Evolutionary conservation across 2,329 filamentous ascomycete species (phyloP).

Genomic region (Fusarium tuaranense): DNA sequence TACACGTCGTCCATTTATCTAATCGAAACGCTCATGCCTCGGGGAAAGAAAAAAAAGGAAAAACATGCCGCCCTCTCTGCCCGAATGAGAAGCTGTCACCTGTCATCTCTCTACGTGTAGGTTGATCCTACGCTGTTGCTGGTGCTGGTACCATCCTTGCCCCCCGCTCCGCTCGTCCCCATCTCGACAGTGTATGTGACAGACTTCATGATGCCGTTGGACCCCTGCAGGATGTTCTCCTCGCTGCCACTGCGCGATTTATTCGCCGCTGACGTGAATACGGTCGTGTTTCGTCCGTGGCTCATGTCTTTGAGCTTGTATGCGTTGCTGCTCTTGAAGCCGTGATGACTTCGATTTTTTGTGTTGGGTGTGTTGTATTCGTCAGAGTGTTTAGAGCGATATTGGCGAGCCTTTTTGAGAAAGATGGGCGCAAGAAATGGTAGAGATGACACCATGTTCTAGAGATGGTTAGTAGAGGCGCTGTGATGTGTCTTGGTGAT

Average conservation of each 20-base stretch:
- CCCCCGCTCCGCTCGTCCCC: conserved; percentile 40
- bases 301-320: conserved; percentile 56
- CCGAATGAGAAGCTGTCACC: not conserved
- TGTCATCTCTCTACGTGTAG: not conserved
- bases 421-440: conserved; percentile 59
- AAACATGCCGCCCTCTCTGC: not conserved
- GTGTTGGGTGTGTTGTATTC: conserved; percentile 44
- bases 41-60: not conserved
- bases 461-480: not conserved
- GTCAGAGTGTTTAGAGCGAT: conserved; percentile 53
- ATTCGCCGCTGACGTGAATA: conserved; percentile 42
- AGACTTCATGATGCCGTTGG: conserved; percentile 55
- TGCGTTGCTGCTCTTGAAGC: conserved; percentile 45
- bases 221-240: conserved; percentile 53
- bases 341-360: conserved; percentile 36
- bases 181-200: conserved; percentile 56
- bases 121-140: not conserved
- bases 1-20: conserved; percentile 7
- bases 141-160: not conserved
- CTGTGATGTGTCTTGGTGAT: not conserved
- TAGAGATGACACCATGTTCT: conserved; percentile 61
- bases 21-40: not conserved
- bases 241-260: conserved; percentile 49
- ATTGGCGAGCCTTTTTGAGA: conserved; percentile 56
- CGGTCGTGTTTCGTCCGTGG: conserved; percentile 47